A percentile compares a stretch with the other conserved stretches of the same genome.
Conservation (phyloP, 192 early-diverging fungal genomes). For the Coemansia sp. region DNA sequence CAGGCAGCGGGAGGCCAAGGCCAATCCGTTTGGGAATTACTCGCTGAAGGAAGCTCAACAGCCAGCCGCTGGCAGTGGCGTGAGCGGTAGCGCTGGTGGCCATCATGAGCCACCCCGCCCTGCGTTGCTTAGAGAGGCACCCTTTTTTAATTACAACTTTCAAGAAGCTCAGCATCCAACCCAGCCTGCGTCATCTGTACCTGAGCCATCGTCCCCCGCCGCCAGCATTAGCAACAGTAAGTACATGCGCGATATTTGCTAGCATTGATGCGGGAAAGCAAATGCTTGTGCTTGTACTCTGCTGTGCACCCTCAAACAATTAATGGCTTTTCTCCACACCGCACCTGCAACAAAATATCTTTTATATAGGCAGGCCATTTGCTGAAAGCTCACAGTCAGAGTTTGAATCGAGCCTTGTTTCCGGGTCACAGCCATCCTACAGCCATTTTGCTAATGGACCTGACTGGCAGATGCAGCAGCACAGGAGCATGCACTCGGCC, state of each 20-base stretch:
- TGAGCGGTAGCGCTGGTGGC: neutral
- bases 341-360: no score
- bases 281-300: neutral
- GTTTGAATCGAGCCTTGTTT: neutral
- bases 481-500: neutral
- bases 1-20: constrained; percentile 6
- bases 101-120: neutral
- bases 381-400: neutral
- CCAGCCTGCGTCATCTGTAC: neutral
- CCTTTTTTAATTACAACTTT: constrained; percentile 48
- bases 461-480: neutral
- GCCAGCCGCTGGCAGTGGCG: neutral
- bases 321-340: no score
- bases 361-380: neutral
- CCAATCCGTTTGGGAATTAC: constrained; percentile 51
- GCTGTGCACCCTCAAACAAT: no score
- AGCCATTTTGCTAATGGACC: neutral
- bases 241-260: neutral
- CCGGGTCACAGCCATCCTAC: neutral
- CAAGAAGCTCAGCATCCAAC: constrained; percentile 30
- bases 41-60: constrained; percentile 45
- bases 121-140: constrained; percentile 7
- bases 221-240: constrained; percentile 5
- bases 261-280: neutral
- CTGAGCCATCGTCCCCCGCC: constrained; percentile 23